A percentile compares a stretch with the other conserved stretches of the same genome.
phyloP scores from a whole-genome alignment of 2,329 filamentous ascomycete genomes.

The Magnaporthiopsis incrustans region DNA sequence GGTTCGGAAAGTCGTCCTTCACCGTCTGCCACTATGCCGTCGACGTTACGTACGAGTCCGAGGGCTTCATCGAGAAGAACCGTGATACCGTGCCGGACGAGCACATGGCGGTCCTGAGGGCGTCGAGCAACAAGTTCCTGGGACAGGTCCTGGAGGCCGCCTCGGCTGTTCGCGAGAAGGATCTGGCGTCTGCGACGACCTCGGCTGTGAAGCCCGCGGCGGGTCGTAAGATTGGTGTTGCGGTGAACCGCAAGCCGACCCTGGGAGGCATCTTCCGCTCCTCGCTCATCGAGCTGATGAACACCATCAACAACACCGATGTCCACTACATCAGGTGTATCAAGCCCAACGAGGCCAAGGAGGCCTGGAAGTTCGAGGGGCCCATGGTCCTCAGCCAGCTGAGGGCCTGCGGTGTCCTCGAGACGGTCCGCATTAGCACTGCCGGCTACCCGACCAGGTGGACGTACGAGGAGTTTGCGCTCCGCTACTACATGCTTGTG shows the following conservation, averaged over 20 bases:
- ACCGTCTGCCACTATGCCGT: slow-evolving; percentile 98
- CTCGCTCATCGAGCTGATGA: slow-evolving; percentile 95
- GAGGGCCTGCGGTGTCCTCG: slow-evolving; percentile 94
- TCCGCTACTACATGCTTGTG: slow-evolving; percentile 97
- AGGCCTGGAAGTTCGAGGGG: slow-evolving; percentile 95
- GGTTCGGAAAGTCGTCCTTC: slow-evolving; percentile 95
- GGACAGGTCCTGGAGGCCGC: slow-evolving; percentile 78
- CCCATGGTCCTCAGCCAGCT: slow-evolving; percentile 98
- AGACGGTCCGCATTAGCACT: slow-evolving; percentile 95
- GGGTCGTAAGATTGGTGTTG: slow-evolving; percentile 81
- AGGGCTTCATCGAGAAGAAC: slow-evolving; percentile 99
- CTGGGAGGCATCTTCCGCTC: slow-evolving; percentile 98
- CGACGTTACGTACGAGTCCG: slow-evolving; percentile 97
- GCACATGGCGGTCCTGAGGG: slow-evolving; percentile 86
- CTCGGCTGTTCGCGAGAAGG: slow-evolving; percentile 82
- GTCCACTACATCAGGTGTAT: slow-evolving; percentile 99
- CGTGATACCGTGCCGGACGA: slow-evolving; percentile 97
- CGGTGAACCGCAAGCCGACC: slow-evolving; percentile 92
- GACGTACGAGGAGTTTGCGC: slow-evolving; percentile 97
- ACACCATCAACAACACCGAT: slow-evolving; percentile 94
- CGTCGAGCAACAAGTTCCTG: slow-evolving; percentile 79
- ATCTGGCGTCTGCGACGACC: slow-evolving; percentile 55
- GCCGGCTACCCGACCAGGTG: slow-evolving; percentile 95
- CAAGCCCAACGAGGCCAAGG: slow-evolving; percentile 96
- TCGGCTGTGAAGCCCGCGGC: slow-evolving; percentile 72